Conservation (phyloP, 2,329 filamentous ascomycete genomes). For the Escovopsis sp. region DNA sequence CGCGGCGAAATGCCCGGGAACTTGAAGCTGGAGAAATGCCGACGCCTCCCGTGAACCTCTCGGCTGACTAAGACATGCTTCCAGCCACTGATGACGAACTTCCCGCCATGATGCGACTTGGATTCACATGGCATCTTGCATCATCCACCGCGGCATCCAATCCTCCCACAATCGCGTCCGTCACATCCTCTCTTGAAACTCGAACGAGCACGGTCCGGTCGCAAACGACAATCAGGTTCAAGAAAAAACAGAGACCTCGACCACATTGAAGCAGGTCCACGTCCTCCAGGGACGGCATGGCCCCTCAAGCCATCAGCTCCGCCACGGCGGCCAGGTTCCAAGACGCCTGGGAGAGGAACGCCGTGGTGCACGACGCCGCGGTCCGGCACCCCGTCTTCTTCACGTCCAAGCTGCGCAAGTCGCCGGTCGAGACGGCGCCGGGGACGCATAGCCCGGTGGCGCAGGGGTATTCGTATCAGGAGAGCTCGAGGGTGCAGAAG, state of each 20-base stretch:
- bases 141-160: background rate
- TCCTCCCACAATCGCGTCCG: too few species aligned
- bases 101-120: background rate
- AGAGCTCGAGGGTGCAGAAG: constrained; percentile 15
- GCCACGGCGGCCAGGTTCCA: constrained; percentile 8
- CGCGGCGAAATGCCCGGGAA: background rate
- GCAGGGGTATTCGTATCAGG: constrained; percentile 44
- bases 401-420: constrained; percentile 43
- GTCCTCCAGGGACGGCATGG: background rate
- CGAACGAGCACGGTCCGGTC: too few species aligned
- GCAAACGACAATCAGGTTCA: background rate
- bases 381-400: constrained; percentile 63
- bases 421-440: constrained; percentile 24
- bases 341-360: constrained; percentile 13
- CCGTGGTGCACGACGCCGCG: constrained; percentile 35
- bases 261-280: background rate
- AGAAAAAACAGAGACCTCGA: background rate
- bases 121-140: background rate
- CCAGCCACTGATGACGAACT: background rate
- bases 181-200: too few species aligned
- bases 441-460: constrained; percentile 33
- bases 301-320: background rate
- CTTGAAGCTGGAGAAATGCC: too few species aligned
- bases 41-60: background rate
- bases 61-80: constrained; percentile 5